A percentile compares a stretch with the other conserved stretches of the same genome.
Conservation (phyloP, 2,329 filamentous ascomycete genomes). For the Xylaria sp. region DNA sequence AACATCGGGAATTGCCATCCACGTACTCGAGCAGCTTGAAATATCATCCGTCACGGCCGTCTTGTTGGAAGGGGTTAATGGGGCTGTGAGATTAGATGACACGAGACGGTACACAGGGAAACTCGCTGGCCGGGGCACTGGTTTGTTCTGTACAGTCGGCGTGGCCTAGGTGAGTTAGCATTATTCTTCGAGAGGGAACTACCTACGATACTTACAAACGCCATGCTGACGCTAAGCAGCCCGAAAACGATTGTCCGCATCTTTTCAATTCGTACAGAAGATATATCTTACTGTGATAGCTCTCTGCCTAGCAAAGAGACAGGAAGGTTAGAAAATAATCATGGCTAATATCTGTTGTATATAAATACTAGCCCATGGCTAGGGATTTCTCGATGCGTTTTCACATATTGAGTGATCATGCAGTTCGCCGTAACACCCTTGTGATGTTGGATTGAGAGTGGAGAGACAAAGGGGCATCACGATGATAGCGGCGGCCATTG, state of each 20-base stretch:
- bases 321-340: neutral
- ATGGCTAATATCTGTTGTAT: slow-evolving; percentile 4
- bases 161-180: slow-evolving; percentile 34
- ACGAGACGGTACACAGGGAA: slow-evolving; percentile 16
- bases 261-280: slow-evolving; percentile 3
- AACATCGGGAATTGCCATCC: slow-evolving; percentile 46
- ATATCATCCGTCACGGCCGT: slow-evolving; percentile 40
- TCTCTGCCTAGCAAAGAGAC: slow-evolving; percentile 4
- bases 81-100: slow-evolving; percentile 26
- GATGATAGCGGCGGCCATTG: slow-evolving; percentile 24
- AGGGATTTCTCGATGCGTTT: slow-evolving; percentile 17
- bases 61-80: slow-evolving; percentile 12
- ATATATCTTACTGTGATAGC: neutral
- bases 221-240: slow-evolving; percentile 15
- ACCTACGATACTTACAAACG: slow-evolving; percentile 25
- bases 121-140: slow-evolving; percentile 12
- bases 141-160: slow-evolving; percentile 20
- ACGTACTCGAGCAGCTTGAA: slow-evolving; percentile 43
- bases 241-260: slow-evolving; percentile 26
- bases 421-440: slow-evolving; percentile 15
- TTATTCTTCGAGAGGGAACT: slow-evolving; percentile 5
- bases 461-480: slow-evolving; percentile 25
- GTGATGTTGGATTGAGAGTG: slow-evolving; percentile 30
- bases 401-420: slow-evolving; percentile 25
- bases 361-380: slow-evolving; percentile 18